These are phyloP conservation scores for Centella asiatica DNA, from an alignment of 129 eudicot species.

Conservation along the genomic window DNA sequence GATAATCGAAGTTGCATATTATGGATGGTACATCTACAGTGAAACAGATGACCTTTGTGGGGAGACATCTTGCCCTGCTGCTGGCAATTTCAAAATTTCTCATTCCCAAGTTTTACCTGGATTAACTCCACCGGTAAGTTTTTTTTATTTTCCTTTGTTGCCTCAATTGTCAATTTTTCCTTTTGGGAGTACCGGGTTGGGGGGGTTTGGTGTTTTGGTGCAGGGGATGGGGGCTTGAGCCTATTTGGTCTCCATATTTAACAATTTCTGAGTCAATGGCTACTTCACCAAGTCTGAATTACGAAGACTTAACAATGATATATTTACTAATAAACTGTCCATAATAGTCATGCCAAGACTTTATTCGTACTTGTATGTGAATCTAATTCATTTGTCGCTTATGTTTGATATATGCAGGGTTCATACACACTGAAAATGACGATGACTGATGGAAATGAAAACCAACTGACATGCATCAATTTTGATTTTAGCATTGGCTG, in stretches of 20 bases:
- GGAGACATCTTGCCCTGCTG: conserved; percentile 61
- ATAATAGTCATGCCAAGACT: too few relatives aligned
- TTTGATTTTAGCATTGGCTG: conserved; percentile 20
- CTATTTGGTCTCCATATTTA: too few relatives aligned
- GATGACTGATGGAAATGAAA: conserved; percentile 10
- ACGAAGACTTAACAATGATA: too few relatives aligned
- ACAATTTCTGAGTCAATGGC: too few relatives aligned
- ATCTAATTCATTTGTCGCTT: too few relatives aligned
- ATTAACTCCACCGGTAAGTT: conserved; percentile 86
- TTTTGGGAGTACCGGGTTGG: too few relatives aligned
- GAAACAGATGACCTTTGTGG: conserved; percentile 63
- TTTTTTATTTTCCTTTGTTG: not conserved
- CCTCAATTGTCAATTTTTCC: too few relatives aligned
- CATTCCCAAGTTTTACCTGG: conserved; percentile 73
- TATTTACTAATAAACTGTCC: too few relatives aligned
- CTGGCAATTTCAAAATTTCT: conserved; percentile 59
- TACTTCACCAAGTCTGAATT: too few relatives aligned
- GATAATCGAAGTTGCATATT: conserved; percentile 55
- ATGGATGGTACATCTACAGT: conserved; percentile 35
- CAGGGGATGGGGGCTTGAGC: too few relatives aligned
- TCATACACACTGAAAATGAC: conserved; percentile 14
- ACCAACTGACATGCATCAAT: conserved; percentile 19
- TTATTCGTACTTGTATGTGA: too few relatives aligned
- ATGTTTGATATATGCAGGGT: conserved; percentile 4
- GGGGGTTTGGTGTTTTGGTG: too few relatives aligned